Evolutionary conservation across 2,329 filamentous ascomycete species (phyloP).

Genomic region (Colletotrichum agaves): DNA sequence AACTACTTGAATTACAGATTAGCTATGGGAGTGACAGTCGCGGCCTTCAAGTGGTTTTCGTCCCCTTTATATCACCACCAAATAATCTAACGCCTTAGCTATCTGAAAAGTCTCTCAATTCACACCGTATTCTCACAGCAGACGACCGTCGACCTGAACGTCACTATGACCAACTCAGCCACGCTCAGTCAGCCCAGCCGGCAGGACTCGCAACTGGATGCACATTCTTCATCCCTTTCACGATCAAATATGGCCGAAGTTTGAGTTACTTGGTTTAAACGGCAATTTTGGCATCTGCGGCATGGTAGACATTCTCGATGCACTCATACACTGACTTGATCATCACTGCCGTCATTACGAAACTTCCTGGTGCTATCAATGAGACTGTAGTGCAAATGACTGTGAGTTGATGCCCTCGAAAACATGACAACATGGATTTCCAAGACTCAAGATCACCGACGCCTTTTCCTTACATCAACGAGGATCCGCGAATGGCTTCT

Average conservation of each 20-base stretch:
- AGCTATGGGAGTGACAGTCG: constrained; percentile 43
- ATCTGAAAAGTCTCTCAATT: constrained; percentile 31
- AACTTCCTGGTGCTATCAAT: constrained; percentile 51
- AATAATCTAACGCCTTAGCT: neutral
- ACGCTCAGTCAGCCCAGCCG: constrained; percentile 43
- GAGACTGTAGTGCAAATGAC: constrained; percentile 53
- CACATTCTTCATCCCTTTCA: constrained; percentile 48
- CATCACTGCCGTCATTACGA: constrained; percentile 41
- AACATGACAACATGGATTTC: neutral
- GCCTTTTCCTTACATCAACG: constrained; percentile 47
- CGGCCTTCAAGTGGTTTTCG: constrained; percentile 41
- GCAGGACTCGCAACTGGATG: constrained; percentile 48
- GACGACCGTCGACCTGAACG: constrained; percentile 45
- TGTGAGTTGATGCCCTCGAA: neutral
- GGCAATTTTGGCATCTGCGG: constrained; percentile 31
- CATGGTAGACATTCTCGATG: constrained; percentile 35
- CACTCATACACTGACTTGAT: constrained; percentile 30
- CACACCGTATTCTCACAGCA: constrained; percentile 48
- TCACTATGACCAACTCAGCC: constrained; percentile 42
- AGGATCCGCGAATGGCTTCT: constrained; percentile 46
- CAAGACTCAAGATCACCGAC: constrained; percentile 41
- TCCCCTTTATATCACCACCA: too few species aligned
- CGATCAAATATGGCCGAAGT: constrained; percentile 49
- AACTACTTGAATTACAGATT: constrained; percentile 46
- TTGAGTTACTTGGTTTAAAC: constrained; percentile 44